These are phyloP conservation scores for Arctostaphylos glauca DNA, from an alignment of 148 eudicot species.

Conservation along the genomic window DNA sequence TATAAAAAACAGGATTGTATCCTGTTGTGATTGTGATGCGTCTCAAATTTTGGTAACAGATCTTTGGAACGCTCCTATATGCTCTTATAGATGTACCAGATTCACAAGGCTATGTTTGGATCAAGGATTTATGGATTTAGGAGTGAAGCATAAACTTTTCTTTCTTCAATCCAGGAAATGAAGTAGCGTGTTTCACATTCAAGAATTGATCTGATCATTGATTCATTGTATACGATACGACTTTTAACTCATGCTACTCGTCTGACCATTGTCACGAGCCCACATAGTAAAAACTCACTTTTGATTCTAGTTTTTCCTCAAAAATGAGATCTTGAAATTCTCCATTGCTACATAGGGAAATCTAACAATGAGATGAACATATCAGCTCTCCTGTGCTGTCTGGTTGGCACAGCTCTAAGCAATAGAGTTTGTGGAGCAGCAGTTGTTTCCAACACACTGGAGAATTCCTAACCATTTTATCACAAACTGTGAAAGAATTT, in stretches of 20 bases:
- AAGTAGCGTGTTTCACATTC: neutral
- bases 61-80: neutral
- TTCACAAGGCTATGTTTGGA: neutral
- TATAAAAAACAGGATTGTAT: neutral
- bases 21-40: neutral
- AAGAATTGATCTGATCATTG: neutral
- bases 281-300: neutral
- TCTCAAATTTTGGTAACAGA: neutral
- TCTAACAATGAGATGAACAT: too few species aligned
- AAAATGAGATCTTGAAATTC: neutral
- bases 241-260: neutral
- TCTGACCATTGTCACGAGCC: neutral
- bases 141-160: neutral
- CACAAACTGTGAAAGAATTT: constrained; percentile 9
- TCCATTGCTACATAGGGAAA: neutral
- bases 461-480: neutral
- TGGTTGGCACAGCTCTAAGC: too few species aligned
- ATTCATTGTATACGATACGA: neutral
- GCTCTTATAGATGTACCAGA: neutral
- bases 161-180: neutral
- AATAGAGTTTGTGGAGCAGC: too few species aligned
- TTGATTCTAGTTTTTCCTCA: neutral
- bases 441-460: too few species aligned
- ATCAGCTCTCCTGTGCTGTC: too few species aligned
- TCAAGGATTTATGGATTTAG: neutral